Conservation (phyloP, 1,284 basidiomycete genomes). For the Ceratobasidium sp. region DNA sequence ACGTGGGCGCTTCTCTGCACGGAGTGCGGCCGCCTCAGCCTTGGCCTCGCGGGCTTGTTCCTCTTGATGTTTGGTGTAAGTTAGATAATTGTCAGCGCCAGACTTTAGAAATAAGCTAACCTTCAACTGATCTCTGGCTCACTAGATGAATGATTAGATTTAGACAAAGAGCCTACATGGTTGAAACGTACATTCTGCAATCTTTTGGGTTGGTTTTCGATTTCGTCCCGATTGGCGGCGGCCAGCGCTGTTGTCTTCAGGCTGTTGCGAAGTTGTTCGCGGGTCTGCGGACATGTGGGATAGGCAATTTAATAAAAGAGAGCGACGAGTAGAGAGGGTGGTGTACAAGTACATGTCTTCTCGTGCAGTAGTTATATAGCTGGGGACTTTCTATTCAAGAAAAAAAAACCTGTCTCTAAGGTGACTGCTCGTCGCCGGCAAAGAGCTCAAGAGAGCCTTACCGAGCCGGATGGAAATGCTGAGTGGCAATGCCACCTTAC, state of each 20-base stretch:
- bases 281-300: neutral
- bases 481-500: neutral
- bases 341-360: no score
- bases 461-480: neutral
- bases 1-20: neutral
- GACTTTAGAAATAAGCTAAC: no score
- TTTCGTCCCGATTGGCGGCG: no score
- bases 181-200: neutral
- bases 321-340: neutral
- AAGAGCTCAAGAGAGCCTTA: neutral
- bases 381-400: no score
- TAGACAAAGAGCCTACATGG: neutral
- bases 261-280: neutral
- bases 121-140: no score
- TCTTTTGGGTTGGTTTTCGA: no score
- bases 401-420: neutral
- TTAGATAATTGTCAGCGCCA: neutral
- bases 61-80: neutral
- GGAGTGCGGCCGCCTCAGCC: neutral
- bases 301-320: neutral
- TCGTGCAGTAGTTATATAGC: no score
- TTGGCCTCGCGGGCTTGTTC: neutral
- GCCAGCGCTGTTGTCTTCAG: no score
- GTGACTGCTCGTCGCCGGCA: neutral
- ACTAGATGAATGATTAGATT: no score